Evolutionary conservation across 1,139 yeast species (phyloP), one percentile per base, ranked within the genome.

Genomic region (Geotrichum aggregatum): DNA sequence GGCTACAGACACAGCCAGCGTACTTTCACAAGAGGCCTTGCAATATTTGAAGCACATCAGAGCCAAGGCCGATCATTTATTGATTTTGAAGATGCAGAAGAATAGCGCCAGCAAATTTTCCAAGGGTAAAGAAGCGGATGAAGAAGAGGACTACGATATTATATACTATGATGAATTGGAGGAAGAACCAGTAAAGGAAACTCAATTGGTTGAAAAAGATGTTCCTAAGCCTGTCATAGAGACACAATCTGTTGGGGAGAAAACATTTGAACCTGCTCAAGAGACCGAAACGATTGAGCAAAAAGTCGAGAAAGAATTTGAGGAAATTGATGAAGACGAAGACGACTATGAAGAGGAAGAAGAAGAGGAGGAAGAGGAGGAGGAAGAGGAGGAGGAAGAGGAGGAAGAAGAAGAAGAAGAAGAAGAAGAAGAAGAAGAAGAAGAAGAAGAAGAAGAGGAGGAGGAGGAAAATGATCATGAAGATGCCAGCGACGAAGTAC

Each of bases 51-150:
- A 82, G 54, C 77, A 87, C 50, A 74, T 84, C 54, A 76, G 96
- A 63, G 91, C 95, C 13, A 80, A 83, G 66, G 95, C 95, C 16
- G 91, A 89, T 63, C 71, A 86, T 44, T 84, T 84, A 16, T 84
- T 86, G 66, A 96, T 88, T 70, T 71, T 74, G 56, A 78, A 94
- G 16, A 48, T 42, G 13, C 30, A 60, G 8, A 49, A 46, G 38
- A 52, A 54, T 39, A 56, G 55, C 28, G 44, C 33, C 49, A 8
- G 7, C 28, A 28, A 21, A 21, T 5, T 14, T 11, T n/a, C 14
- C 13, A 13, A 21, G 31, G 14, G 21, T 3, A 55, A 47, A n/a
- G 58, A 57, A 42, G 40, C 24, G 28, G 53, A 51, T 22, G 57
- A 54, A 36, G 52, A 46, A 28, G 56, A 54, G 3, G 66, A 61